phyloP scores from a whole-genome alignment of 176 grass and related monocot genomes.

The Musa beccarii region DNA sequence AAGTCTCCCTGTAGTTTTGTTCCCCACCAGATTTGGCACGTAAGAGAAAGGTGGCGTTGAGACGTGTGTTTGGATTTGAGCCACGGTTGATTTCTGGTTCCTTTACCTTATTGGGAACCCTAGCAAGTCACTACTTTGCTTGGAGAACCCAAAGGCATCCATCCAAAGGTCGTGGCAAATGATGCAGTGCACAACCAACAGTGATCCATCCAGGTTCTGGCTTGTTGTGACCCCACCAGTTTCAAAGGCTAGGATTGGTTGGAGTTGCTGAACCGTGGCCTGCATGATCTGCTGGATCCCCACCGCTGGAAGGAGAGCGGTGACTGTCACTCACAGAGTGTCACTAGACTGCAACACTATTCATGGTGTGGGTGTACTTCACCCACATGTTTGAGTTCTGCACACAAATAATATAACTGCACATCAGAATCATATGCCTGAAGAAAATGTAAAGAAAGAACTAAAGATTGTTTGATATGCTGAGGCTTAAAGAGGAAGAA shows the following conservation, averaged over 20 bases:
- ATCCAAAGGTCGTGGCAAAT: not conserved
- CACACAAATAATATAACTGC: too few species aligned
- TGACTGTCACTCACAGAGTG: not conserved
- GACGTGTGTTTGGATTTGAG: not conserved
- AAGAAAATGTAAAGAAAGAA: not conserved
- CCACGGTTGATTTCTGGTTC: not conserved
- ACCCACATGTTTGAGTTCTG: too few species aligned
- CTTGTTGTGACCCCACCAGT: not conserved
- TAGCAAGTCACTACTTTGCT: not conserved
- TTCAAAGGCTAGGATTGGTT: not conserved
- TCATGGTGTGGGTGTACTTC: too few species aligned
- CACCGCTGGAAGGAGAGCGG: not conserved
- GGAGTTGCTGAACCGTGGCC: not conserved
- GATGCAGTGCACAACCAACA: not conserved
- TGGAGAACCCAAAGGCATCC: not conserved
- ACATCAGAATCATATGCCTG: too few species aligned
- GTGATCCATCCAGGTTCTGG: not conserved
- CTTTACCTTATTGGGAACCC: not conserved
- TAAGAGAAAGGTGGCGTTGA: not conserved
- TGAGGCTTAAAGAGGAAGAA: not conserved
- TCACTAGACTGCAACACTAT: too few species aligned
- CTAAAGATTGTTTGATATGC: not conserved
- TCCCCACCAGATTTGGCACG: conserved; percentile 4
- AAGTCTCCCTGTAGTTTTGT: not conserved
- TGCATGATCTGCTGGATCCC: not conserved